Conservation (phyloP, 164 flowering plant genomes). For the Macadamia tetraphylla region DNA sequence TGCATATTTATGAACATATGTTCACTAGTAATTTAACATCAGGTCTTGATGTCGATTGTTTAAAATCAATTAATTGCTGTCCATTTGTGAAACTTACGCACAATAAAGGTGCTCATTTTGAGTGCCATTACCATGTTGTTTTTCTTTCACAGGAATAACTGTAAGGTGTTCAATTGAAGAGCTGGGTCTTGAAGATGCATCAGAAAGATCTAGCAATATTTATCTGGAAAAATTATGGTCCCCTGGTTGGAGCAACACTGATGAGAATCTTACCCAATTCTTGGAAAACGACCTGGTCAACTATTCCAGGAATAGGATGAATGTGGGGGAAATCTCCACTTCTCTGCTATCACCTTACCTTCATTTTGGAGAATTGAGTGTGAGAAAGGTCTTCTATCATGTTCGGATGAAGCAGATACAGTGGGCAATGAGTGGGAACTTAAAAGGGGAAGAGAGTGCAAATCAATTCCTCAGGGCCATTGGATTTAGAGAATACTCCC, state of each 20-base stretch:
- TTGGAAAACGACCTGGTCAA: constrained; percentile 44
- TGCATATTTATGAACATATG: too few species aligned
- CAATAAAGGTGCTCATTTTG: too few species aligned
- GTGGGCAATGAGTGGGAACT: constrained; percentile 56
- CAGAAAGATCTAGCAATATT: constrained; percentile 85
- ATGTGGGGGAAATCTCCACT: constrained; percentile 52
- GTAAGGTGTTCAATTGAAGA: constrained; percentile 58
- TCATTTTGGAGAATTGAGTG: constrained; percentile 85
- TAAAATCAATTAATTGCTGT: too few species aligned
- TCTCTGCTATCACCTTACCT: constrained; percentile 84
- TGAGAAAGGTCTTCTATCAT: constrained; percentile 60
- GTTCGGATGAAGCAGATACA: constrained; percentile 61
- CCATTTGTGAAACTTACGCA: too few species aligned
- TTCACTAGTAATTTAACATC: too few species aligned
- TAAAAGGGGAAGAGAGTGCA: constrained; percentile 51
- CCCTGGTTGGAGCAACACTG: constrained; percentile 92
- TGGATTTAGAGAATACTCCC: constrained; percentile 85
- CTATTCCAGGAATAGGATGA: constrained; percentile 54
- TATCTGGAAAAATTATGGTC: constrained; percentile 81
- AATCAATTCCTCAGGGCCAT: constrained; percentile 59
- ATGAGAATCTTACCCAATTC: constrained; percentile 59
- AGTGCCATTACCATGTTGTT: neutral
- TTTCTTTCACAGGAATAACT: constrained; percentile 37
- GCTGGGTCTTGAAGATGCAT: constrained; percentile 75
- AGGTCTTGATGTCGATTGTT: too few species aligned